A percentile compares a stretch with the other conserved stretches of the same genome.
Evolutionary conservation across 2,329 filamentous ascomycete species (phyloP).

Genomic region (Fusarium foetens): DNA sequence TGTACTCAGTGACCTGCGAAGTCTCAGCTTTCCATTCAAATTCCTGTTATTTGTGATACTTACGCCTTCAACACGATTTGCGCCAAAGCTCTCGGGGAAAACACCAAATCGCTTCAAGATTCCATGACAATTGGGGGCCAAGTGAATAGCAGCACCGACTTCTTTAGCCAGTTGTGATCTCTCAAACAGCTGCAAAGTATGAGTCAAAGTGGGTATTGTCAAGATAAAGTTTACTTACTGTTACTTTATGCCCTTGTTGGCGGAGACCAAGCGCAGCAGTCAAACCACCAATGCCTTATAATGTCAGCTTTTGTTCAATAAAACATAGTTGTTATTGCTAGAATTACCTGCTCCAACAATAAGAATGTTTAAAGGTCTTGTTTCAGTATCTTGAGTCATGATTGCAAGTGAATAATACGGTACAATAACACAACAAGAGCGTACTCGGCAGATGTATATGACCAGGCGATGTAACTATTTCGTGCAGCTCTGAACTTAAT

Average conservation of each 20-base stretch:
- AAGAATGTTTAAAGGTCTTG: slow-evolving; percentile 23
- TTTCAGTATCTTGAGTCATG: slow-evolving; percentile 6
- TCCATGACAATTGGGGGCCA: slow-evolving; percentile 70
- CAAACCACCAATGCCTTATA: slow-evolving; percentile 58
- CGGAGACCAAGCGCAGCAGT: slow-evolving; percentile 60
- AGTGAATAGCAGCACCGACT: slow-evolving; percentile 69
- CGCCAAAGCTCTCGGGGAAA: slow-evolving; percentile 52
- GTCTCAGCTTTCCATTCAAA: background rate
- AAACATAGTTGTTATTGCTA: accelerated
- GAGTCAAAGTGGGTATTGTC: background rate
- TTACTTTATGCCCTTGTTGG: slow-evolving; percentile 58
- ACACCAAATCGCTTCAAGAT: slow-evolving; percentile 58
- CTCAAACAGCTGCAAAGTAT: slow-evolving; percentile 59
- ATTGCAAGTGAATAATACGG: background rate
- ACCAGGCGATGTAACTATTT: background rate
- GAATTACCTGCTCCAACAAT: slow-evolving; percentile 38
- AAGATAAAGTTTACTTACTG: slow-evolving; percentile 44
- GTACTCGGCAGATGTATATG: background rate
- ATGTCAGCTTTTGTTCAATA: background rate
- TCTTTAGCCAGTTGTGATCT: slow-evolving; percentile 66
- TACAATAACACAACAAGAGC: accelerated
- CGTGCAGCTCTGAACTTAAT: background rate
- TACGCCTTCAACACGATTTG: slow-evolving; percentile 49
- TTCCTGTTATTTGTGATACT: accelerated
- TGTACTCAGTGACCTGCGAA: slow-evolving; percentile 50